Evolutionary conservation across 1,284 basidiomycete species (phyloP), one percentile per base, ranked within the genome.

Genomic region (Ceraceosorus bombacis): DNA sequence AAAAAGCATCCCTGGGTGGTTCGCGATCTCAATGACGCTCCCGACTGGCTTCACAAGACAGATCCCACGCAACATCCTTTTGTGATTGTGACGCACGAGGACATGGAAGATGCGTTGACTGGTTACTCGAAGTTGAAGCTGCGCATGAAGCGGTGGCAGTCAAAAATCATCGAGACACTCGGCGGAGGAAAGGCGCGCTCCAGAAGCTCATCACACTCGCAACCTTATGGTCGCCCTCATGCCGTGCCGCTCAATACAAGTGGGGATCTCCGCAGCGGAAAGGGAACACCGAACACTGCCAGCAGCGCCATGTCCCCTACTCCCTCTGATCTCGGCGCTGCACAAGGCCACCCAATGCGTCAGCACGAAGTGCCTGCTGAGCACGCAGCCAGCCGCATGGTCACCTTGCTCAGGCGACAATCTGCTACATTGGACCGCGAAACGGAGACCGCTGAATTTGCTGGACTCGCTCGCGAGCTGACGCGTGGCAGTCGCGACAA

Each of bases 1-100:
- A 96, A 95, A 84, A 66, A 65, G 89, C 66, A 79, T 86, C 82
- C 85, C 3, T 97, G 92, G 88, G 85, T 93, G 17, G 80, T 89
- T 6, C 82, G 82, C 17, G 89, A 88, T 71, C 81, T 96, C 39
- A 77, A 82, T 13, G 83, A 89, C 59, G 84, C 86, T 0, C 80
- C 84, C 0, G 80, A 82, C n/a, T 96, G 93, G 92, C 82, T 93
- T 6, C 78, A 82, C 12, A 83, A 85, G 58, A 94, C 90, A 0
- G 85, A 86, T 53, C 85, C 85, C 2, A 81, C 82, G 55, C 82
- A 81, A 50, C 81, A 81, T 57, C 81, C 83, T 12, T 82, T 82
- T 49, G 83, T 88, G 56, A 81, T 83, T 56, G 86, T 94, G 39
- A 88, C 88, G 0, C 83, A 84, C n/a, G 85, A 85, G 58, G 93